Percentiles rank a stretch among this genome's conserved stretches.
Evolutionary conservation across 2,329 filamentous ascomycete genomes (phyloP).

Genomic region (Aureobasidium melanogenum): DNA sequence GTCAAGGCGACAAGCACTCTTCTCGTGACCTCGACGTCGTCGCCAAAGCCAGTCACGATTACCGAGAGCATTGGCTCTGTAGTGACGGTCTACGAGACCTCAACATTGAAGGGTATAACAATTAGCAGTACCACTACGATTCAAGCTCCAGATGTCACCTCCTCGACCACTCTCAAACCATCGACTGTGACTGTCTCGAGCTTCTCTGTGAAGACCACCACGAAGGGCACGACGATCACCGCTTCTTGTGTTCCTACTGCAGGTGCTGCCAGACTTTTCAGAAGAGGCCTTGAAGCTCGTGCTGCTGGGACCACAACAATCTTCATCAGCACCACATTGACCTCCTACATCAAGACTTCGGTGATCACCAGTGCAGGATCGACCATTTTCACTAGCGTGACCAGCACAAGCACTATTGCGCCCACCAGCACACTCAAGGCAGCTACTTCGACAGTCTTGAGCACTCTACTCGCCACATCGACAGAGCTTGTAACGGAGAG

Average conservation of each 20-base stretch:
- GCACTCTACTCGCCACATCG: conserved; percentile 15
- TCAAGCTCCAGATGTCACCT: conserved; percentile 18
- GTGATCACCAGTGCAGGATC: conserved; percentile 13
- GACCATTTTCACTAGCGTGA: conserved; percentile 19
- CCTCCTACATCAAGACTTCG: conserved; percentile 19
- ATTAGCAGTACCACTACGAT: conserved; percentile 20
- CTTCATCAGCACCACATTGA: conserved; percentile 21
- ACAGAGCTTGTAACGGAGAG: neutral
- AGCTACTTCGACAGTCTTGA: conserved; percentile 18
- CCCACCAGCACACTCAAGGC: conserved; percentile 20
- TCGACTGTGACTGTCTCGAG: conserved; percentile 18
- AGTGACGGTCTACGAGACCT: conserved; percentile 18
- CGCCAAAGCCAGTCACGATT: conserved; percentile 16
- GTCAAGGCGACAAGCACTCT: conserved; percentile 18
- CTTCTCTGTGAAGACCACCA: conserved; percentile 22
- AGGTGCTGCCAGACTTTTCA: conserved; percentile 15
- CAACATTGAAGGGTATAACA: conserved; percentile 22
- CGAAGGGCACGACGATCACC: conserved; percentile 24
- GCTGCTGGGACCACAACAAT: conserved; percentile 20
- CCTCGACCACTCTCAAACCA: conserved; percentile 19
- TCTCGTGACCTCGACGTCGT: conserved; percentile 16
- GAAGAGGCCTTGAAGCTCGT: conserved; percentile 14
- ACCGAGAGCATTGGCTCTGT: conserved; percentile 17
- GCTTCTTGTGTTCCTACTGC: conserved; percentile 22
- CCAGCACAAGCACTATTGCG: conserved; percentile 19